phyloP scores from a whole-genome alignment of 2,329 filamentous ascomycete genomes.

The Helotiales sp. region DNA sequence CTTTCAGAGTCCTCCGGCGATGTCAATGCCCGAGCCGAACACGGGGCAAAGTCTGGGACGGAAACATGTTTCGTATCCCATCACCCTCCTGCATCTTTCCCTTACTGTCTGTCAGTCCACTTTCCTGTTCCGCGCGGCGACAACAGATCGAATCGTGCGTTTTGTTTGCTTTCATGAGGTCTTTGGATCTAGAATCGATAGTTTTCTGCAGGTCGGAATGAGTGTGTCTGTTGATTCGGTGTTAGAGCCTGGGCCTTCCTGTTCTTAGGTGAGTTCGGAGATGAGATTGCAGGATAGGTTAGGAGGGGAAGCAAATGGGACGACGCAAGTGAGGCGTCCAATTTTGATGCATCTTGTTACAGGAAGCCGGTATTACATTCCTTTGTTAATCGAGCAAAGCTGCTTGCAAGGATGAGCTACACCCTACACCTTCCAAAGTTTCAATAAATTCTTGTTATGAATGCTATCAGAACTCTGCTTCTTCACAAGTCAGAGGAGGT shows the following conservation, averaged over 20 bases:
- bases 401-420: background rate
- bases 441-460: background rate
- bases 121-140: background rate
- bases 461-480: background rate
- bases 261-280: background rate
- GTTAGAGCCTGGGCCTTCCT: no score
- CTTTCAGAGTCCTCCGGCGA: background rate
- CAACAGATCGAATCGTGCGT: background rate
- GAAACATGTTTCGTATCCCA: conserved; percentile 1
- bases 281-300: background rate
- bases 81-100: background rate
- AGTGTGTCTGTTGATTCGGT: background rate
- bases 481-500: background rate
- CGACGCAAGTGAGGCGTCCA: no score
- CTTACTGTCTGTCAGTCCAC: background rate
- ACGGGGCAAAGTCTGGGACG: background rate
- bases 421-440: background rate
- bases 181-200: background rate
- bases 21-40: background rate
- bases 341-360: no score
- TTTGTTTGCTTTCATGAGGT: background rate
- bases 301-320: no score
- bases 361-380: no score
- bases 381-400: background rate
- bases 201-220: background rate